A percentile compares a stretch with the other conserved stretches of the same genome.
Conservation (phyloP, 176 grass and related monocot species). For the Carex scoparia region DNA sequence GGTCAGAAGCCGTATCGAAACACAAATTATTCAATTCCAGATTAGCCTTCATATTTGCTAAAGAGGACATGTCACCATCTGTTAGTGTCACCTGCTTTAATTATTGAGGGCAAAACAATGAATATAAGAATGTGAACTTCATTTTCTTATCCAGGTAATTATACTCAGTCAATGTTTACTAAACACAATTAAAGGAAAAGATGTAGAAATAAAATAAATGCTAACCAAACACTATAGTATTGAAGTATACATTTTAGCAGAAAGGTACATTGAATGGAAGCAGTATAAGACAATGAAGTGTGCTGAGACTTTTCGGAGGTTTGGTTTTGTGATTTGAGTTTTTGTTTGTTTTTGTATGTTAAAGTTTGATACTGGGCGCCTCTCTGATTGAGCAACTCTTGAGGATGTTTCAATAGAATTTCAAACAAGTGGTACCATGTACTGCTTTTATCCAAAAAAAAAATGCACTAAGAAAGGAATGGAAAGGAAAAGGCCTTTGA, state of each 20-base stretch:
- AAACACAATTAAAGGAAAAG: background rate
- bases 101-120: background rate
- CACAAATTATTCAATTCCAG: constrained; percentile 57
- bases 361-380: background rate
- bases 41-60: constrained; percentile 77
- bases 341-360: background rate
- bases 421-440: background rate
- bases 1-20: background rate
- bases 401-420: background rate
- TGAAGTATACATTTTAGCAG: background rate
- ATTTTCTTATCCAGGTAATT: background rate
- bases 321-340: background rate
- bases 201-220: background rate
- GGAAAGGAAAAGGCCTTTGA: too few species aligned
- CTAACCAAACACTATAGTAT: background rate
- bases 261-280: background rate
- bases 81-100: constrained; percentile 74
- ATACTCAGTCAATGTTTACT: background rate
- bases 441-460: background rate
- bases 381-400: background rate
- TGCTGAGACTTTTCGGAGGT: background rate
- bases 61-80: constrained; percentile 70
- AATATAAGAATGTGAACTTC: background rate
- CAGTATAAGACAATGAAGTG: background rate
- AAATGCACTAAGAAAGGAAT: background rate